Base-by-base conservation (phyloP, 352 stramenopile species). In the Saprolegnia parasitica region DNA sequence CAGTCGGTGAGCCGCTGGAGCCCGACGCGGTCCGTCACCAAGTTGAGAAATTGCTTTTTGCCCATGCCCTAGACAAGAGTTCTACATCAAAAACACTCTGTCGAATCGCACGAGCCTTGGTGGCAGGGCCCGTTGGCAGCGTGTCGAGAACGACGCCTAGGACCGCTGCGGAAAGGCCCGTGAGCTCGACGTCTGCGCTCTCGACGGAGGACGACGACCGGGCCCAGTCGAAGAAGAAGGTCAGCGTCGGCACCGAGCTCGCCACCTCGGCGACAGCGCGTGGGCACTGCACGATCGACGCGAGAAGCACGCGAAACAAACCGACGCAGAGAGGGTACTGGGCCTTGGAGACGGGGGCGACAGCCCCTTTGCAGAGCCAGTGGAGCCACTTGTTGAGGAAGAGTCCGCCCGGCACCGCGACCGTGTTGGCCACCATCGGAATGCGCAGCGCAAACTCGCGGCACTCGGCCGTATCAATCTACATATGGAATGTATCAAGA, bases 361-460 rank as follows among this genome's bases (percentile, higher is more conserved):
- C 24, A 29, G 39, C 40, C 42, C 73, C 64, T 35, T 20, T 26
- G n/a, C 46, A 35, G 0, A 92, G 63, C 21, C 87, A 47, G 20
- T 74, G 74, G 0, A 93, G 52, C 26, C 83, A 90, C 11, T 83
- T 80, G 10, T 79, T 87, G 18, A 93, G 74, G 24, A 93, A 84
- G 21, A 85, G 71, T 13, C 80, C 81, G 8, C 83, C 83, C 46
- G 76, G 61, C 42, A 90, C 78, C n/a, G 76, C 73, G 70, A 80
- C 78, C 21, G 77, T 74, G 13, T 89, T 74, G 37, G 87, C 86
- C 11, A 79, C 57, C 1, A 65, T 76, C 10, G 85, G 81, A 18
- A 93, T 72, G n/a, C 85, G 81, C 37, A 93, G 74, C 10, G 81
- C 81, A 42, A 91, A 68, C 49, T 87, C 76, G 72, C 91, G 87